A percentile compares a stretch with the other conserved stretches of the same genome.
Evolutionary conservation across 345 rosid species (phyloP).

Genomic region (Eucalyptus fibrosa): DNA sequence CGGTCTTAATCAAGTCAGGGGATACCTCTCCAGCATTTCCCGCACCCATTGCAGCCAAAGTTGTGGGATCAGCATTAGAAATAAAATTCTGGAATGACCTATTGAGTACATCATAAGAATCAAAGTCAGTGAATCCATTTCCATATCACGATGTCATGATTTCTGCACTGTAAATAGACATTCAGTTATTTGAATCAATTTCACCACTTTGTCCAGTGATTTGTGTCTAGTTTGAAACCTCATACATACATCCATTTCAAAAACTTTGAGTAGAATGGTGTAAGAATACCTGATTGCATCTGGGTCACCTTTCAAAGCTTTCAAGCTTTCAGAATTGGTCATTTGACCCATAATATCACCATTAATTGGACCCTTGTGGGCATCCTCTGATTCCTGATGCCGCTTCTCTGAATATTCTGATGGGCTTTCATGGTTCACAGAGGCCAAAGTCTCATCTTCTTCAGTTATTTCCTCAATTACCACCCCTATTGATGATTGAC

Average conservation of each 20-base stretch:
- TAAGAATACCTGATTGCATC: slow-evolving; percentile 57
- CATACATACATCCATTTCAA: neutral
- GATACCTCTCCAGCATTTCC: slow-evolving; percentile 68
- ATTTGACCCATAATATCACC: slow-evolving; percentile 1
- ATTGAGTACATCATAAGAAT: slow-evolving; percentile 2
- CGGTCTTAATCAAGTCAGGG: slow-evolving; percentile 75
- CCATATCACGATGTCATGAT: neutral
- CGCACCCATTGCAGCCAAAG: slow-evolving; percentile 57
- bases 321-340: slow-evolving; percentile 35
- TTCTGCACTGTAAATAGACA: neutral
- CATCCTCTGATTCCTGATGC: slow-evolving; percentile 5
- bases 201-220: neutral
- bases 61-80: slow-evolving; percentile 57
- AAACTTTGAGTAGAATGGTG: neutral
- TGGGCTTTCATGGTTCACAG: slow-evolving; percentile 12
- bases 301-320: slow-evolving; percentile 63
- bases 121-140: neutral
- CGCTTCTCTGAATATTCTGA: slow-evolving; percentile 9
- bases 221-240: neutral
- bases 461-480: slow-evolving; percentile 76
- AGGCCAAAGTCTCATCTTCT: slow-evolving; percentile 22
- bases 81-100: slow-evolving; percentile 78
- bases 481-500: slow-evolving; percentile 24
- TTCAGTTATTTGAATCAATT: neutral
- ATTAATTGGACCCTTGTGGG: neutral